Evolutionary conservation across 257 asterid species (phyloP).

Genomic region (Euphrasia confusa): DNA sequence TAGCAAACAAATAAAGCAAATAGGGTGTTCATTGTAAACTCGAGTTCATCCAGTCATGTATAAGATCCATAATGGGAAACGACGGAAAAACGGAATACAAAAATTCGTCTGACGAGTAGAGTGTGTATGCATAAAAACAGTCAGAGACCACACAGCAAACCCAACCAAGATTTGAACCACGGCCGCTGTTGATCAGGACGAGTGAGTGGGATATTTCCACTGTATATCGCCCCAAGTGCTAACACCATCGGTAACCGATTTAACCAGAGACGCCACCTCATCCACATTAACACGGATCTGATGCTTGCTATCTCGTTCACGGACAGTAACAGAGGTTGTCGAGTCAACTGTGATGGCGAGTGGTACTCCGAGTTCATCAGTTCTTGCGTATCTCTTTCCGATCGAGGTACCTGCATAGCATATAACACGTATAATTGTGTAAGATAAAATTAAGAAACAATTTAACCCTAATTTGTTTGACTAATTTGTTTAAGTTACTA

Average conservation of each 20-base stretch:
- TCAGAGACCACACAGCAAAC: background rate
- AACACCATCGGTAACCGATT: constrained; percentile 60
- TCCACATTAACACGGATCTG: constrained; percentile 71
- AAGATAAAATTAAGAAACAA: too few species aligned
- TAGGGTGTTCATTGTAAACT: background rate
- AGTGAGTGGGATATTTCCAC: constrained; percentile 62
- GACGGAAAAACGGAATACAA: background rate
- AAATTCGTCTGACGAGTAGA: background rate
- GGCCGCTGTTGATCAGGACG: constrained; percentile 27
- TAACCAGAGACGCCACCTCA: constrained; percentile 67
- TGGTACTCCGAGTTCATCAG: constrained; percentile 96
- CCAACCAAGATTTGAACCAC: background rate
- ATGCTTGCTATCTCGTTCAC: constrained; percentile 82
- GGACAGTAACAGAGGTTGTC: constrained; percentile 51
- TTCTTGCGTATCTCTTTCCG: constrained; percentile 85
- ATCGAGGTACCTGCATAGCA: constrained; percentile 63
- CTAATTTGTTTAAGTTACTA: background rate
- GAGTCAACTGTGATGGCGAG: constrained; percentile 84
- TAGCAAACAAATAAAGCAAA: background rate
- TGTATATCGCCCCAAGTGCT: constrained; percentile 56
- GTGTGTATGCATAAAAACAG: background rate
- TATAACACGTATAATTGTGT: too few species aligned
- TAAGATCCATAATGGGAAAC: constrained; percentile 5
- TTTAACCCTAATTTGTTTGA: background rate
- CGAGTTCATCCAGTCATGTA: background rate